These are phyloP conservation scores for Sporothrix variecibatus DNA, from an alignment of 2,329 filamentous ascomycete species.

Conservation along the genomic window DNA sequence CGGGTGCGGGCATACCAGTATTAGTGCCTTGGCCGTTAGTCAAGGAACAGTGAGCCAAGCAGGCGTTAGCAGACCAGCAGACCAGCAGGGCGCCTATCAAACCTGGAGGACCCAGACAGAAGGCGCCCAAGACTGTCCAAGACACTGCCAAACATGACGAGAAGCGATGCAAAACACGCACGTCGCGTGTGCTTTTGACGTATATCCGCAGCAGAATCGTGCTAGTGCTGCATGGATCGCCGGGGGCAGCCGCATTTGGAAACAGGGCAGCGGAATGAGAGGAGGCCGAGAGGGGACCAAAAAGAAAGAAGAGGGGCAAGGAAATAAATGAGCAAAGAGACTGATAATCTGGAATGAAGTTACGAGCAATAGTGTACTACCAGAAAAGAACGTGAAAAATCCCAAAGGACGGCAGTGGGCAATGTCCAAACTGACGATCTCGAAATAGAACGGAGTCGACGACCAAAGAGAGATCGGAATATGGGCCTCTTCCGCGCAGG, in stretches of 20 bases:
- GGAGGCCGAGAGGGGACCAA: background rate
- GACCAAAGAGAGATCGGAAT: background rate
- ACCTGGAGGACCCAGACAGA: background rate
- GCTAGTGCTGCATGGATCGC: constrained; percentile 2
- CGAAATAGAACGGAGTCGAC: background rate
- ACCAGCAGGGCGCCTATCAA: background rate
- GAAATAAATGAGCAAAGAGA: background rate
- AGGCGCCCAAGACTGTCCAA: background rate
- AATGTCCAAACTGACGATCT: background rate
- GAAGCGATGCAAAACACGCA: background rate
- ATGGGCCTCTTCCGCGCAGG: background rate
- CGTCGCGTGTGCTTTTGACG: background rate
- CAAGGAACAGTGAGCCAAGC: background rate
- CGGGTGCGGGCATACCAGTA: constrained; percentile 14
- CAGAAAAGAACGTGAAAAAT: background rate
- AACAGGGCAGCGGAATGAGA: constrained; percentile 8
- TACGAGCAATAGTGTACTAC: background rate
- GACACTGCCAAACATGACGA: background rate
- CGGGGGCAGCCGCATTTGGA: constrained; percentile 2
- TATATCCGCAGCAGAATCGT: constrained; percentile 7
- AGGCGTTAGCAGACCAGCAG: background rate
- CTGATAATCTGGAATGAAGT: background rate
- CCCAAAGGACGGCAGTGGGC: background rate
- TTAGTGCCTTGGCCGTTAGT: constrained; percentile 12
- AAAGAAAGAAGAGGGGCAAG: background rate